These are phyloP conservation scores for Colletotrichum spinosum DNA, from an alignment of 2,329 filamentous ascomycete species.

Conservation along the genomic window DNA sequence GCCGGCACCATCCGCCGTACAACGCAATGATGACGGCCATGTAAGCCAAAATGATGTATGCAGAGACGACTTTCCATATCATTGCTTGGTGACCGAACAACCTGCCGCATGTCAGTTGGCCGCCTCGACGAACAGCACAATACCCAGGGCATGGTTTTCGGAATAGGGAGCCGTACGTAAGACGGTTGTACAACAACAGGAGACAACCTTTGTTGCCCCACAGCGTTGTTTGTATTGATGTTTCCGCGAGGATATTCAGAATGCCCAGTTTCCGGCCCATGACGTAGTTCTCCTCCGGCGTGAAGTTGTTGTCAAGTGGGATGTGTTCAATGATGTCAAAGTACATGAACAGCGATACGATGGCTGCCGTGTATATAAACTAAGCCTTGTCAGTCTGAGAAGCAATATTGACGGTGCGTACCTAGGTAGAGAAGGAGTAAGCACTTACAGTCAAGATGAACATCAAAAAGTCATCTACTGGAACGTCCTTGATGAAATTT, in stretches of 20 bases:
- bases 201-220: conserved; percentile 36
- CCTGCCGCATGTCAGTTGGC: conserved; percentile 4
- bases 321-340: conserved; percentile 6
- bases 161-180: not conserved
- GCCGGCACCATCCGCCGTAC: conserved; percentile 34
- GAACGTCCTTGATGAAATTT: conserved; percentile 26
- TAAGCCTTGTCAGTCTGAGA: not conserved
- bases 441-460: conserved; percentile 16
- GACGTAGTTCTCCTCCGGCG: conserved; percentile 2
- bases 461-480: conserved; percentile 32
- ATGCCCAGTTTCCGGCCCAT: conserved; percentile 22
- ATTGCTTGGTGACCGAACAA: conserved; percentile 25
- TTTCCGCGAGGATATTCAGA: conserved; percentile 26
- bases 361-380: conserved; percentile 19
- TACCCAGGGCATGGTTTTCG: too few relatives aligned
- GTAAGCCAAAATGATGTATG: conserved; percentile 22
- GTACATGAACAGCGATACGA: conserved; percentile 17
- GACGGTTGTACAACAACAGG: conserved; percentile 24
- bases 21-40: conserved; percentile 26
- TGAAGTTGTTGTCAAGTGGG: conserved; percentile 14
- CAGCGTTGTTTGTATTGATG: conserved; percentile 32
- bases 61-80: conserved; percentile 12
- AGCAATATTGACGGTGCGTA: not conserved
- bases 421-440: not conserved
- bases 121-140: too few relatives aligned